These are phyloP conservation scores for Leccinum longicurvipes DNA, from an alignment of 768 basidiomycete species.

Conservation along the genomic window DNA sequence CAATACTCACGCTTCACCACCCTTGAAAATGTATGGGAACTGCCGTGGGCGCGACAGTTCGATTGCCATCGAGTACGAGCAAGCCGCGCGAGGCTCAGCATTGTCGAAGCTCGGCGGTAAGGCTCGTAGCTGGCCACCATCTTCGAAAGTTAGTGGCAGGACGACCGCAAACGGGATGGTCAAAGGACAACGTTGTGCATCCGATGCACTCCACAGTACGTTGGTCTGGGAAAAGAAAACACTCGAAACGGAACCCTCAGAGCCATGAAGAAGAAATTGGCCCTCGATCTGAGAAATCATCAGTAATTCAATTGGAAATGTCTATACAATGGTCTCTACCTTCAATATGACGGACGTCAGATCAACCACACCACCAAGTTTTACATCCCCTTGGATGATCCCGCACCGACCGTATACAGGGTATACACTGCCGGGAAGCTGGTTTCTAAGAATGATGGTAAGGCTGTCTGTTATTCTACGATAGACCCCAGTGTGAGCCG, in stretches of 20 bases:
- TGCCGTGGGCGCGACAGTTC: conserved; percentile 36
- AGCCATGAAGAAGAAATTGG: conserved; percentile 13
- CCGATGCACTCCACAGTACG: conserved; percentile 18
- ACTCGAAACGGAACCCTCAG: conserved; percentile 10
- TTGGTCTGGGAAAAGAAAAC: conserved; percentile 17
- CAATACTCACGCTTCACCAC: conserved; percentile 42
- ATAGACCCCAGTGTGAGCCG: conserved; percentile 17
- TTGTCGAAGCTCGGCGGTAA: conserved; percentile 50
- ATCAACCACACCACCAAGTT: conserved; percentile 10
- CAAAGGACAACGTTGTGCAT: conserved; percentile 28
- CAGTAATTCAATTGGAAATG: not conserved
- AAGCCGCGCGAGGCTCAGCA: conserved; percentile 29
- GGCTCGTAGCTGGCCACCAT: conserved; percentile 30
- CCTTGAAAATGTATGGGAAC: conserved; percentile 44
- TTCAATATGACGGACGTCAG: conserved; percentile 21
- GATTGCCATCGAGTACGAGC: conserved; percentile 46
- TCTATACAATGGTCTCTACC: conserved; percentile 10
- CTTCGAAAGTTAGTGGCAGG: conserved; percentile 46
- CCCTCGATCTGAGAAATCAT: conserved; percentile 24
- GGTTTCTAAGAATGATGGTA: conserved; percentile 23
- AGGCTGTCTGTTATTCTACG: conserved; percentile 30
- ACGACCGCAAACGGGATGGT: conserved; percentile 40
- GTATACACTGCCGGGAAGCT: conserved; percentile 19
- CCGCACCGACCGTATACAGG: conserved; percentile 21
- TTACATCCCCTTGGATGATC: conserved; percentile 25